phyloP scores from a whole-genome alignment of 257 asterid genomes.

The Plectranthus barbatus region DNA sequence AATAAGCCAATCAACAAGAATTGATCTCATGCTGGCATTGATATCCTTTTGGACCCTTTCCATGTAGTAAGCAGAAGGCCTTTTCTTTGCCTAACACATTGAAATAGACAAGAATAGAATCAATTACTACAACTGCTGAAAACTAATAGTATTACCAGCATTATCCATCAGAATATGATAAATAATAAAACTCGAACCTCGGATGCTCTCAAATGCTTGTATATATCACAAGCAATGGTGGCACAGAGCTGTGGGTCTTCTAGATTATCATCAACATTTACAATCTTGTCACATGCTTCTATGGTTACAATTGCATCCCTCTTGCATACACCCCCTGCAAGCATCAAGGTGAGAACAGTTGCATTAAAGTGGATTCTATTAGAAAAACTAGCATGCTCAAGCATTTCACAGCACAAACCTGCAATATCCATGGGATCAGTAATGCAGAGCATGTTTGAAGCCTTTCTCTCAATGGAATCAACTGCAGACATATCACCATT shows the following conservation, averaged over 20 bases:
- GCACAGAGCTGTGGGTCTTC: constrained; percentile 87
- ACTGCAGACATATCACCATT: constrained; percentile 39
- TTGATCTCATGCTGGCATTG: constrained; percentile 48
- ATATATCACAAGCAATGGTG: constrained; percentile 83
- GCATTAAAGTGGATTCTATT: not conserved
- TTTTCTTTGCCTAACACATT: constrained; percentile 52
- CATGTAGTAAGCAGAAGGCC: constrained; percentile 52
- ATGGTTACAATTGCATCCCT: constrained; percentile 44
- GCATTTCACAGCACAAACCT: constrained; percentile 33
- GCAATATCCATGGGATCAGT: constrained; percentile 39
- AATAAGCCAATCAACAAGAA: constrained; percentile 73
- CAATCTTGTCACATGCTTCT: constrained; percentile 33
- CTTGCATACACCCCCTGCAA: constrained; percentile 54
- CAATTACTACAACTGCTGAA: too few relatives aligned
- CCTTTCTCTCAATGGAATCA: constrained; percentile 59
- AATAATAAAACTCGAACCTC: constrained; percentile 63
- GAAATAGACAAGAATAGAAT: constrained; percentile 4
- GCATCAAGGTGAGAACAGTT: constrained; percentile 1
- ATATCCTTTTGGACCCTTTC: constrained; percentile 46
- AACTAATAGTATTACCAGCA: too few relatives aligned
- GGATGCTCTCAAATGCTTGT: constrained; percentile 81
- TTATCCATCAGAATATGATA: not conserved
- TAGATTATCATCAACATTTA: constrained; percentile 52
- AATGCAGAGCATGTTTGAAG: constrained; percentile 53
- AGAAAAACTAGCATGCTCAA: not conserved